Percentiles rank a stretch among this genome's conserved stretches.
These are phyloP conservation scores for Termitomyces sp. DNA, from an alignment of 768 basidiomycete genomes.

Conservation along the genomic window DNA sequence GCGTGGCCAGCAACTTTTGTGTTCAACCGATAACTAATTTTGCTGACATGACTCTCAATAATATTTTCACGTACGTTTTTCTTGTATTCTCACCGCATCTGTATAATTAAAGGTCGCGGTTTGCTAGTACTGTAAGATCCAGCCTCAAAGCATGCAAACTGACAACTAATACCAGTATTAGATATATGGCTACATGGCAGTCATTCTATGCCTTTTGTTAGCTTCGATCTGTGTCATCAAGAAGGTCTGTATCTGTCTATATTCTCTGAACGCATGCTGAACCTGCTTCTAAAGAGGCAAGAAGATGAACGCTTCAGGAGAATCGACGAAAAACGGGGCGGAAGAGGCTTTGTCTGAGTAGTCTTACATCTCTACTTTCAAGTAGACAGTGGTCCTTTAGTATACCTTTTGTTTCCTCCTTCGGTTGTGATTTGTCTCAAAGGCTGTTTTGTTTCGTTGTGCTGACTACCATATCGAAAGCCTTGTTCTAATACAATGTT, in stretches of 20 bases:
- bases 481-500: constrained; percentile 96
- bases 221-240: constrained; percentile 85
- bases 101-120: neutral
- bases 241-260: constrained; percentile 37
- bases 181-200: constrained; percentile 82
- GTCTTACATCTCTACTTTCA: neutral
- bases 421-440: neutral
- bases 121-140: constrained; percentile 39
- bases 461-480: constrained; percentile 89
- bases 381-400: neutral
- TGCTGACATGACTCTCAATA: constrained; percentile 71
- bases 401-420: neutral
- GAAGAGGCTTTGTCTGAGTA: constrained; percentile 74
- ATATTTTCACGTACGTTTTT: constrained; percentile 73
- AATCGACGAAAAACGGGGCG: constrained; percentile 87
- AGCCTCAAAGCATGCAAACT: neutral
- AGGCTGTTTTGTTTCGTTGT: constrained; percentile 88
- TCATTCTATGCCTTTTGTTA: constrained; percentile 70
- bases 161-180: constrained; percentile 15
- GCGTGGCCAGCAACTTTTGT: constrained; percentile 53
- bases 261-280: constrained; percentile 1
- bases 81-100: neutral
- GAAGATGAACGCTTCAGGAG: constrained; percentile 82
- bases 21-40: constrained; percentile 62
- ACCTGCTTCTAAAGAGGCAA: constrained; percentile 46